Conservation (phyloP, 129 eudicot species). For the Pulicaria dysenterica region DNA sequence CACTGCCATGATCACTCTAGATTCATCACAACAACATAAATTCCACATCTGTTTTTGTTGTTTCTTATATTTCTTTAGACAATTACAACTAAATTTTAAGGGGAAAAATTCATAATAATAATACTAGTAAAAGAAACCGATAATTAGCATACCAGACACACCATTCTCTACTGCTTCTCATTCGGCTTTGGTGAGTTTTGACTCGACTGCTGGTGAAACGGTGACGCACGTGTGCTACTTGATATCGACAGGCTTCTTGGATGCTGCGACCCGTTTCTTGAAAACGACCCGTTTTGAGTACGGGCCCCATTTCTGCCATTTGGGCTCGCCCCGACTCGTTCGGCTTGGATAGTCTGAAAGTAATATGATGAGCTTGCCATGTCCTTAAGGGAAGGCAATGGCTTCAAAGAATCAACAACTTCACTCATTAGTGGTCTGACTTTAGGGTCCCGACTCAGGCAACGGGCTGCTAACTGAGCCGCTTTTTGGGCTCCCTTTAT, state of each 20-base stretch:
- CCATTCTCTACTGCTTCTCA: constrained; percentile 47
- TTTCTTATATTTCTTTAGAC: constrained; percentile 38
- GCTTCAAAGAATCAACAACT: constrained; percentile 43
- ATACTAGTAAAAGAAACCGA: constrained; percentile 26
- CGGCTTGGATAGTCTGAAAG: constrained; percentile 56
- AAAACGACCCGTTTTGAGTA: constrained; percentile 47
- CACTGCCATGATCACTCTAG: constrained; percentile 39
- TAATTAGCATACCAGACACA: constrained; percentile 22
- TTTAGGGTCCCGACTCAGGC: constrained; percentile 44
- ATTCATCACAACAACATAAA: constrained; percentile 36
- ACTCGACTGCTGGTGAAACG: constrained; percentile 62
- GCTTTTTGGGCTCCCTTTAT: constrained; percentile 45
- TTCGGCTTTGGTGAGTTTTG: constrained; percentile 81
- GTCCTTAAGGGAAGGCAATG: constrained; percentile 59
- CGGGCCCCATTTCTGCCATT: constrained; percentile 52
- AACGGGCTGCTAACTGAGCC: constrained; percentile 41
- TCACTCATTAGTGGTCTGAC: constrained; percentile 45
- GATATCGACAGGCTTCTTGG: constrained; percentile 90
- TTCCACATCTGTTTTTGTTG: constrained; percentile 37
- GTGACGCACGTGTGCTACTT: constrained; percentile 77
- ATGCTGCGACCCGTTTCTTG: constrained; percentile 72
- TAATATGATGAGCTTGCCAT: constrained; percentile 66
- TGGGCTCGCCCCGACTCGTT: constrained; percentile 58
- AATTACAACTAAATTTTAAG: constrained; percentile 26
- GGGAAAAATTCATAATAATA: constrained; percentile 9